These are phyloP conservation scores for Trypanosomatidae sp. DNA, from an alignment of 208 protist genomes.

Conservation along the genomic window DNA sequence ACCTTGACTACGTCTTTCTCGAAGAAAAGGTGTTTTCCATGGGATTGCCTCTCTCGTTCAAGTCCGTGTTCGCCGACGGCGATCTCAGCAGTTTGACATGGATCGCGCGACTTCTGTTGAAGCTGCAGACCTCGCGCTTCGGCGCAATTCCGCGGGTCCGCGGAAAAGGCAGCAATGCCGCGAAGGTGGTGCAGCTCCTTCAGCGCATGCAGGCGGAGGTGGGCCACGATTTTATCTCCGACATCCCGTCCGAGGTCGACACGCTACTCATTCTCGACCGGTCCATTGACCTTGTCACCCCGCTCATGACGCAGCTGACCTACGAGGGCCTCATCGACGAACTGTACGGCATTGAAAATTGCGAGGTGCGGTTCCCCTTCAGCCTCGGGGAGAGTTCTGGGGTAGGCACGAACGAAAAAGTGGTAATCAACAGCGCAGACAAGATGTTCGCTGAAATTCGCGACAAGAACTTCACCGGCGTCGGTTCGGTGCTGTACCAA, in stretches of 20 bases:
- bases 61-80: slow-evolving; percentile 67
- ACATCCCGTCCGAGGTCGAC: slow-evolving; percentile 60
- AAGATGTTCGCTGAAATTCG: slow-evolving; percentile 81
- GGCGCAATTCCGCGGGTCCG: slow-evolving; percentile 57
- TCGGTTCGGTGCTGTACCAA: slow-evolving; percentile 73
- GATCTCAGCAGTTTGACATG: slow-evolving; percentile 64
- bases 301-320: slow-evolving; percentile 85
- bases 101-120: slow-evolving; percentile 81
- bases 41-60: slow-evolving; percentile 67
- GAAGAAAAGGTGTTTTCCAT: slow-evolving; percentile 78
- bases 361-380: slow-evolving; percentile 69
- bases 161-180: slow-evolving; percentile 58
- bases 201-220: slow-evolving; percentile 68
- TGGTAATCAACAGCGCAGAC: slow-evolving; percentile 55
- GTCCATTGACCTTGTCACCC: slow-evolving; percentile 78
- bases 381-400: slow-evolving; percentile 54
- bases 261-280: slow-evolving; percentile 82
- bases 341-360: slow-evolving; percentile 64
- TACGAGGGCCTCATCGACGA: slow-evolving; percentile 93
- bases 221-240: slow-evolving; percentile 51
- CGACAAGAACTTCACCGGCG: slow-evolving; percentile 72
- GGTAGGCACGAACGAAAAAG: slow-evolving; percentile 18
- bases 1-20: slow-evolving; percentile 79
- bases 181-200: slow-evolving; percentile 67
- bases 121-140: slow-evolving; percentile 76